phyloP scores from a whole-genome alignment of 371 early-diverging fungal genomes.

The Zopfochytrium polystomum region DNA sequence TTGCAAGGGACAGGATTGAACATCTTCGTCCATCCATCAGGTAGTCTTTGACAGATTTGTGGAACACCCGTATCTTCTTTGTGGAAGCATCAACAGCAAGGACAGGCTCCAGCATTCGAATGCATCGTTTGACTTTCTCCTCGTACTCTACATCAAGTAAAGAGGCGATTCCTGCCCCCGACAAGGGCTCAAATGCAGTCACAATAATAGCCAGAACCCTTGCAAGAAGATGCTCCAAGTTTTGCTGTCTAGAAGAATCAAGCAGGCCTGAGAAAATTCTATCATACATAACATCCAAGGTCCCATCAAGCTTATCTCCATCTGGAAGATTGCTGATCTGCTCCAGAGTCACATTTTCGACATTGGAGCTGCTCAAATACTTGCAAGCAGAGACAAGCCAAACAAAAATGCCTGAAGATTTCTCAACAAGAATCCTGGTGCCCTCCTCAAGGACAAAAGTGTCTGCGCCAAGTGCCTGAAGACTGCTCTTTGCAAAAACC shows the following conservation, averaged over 20 bases:
- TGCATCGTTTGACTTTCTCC: not conserved
- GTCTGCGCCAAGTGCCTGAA: not conserved
- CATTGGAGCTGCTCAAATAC: not conserved
- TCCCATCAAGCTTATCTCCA: no score
- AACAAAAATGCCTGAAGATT: constrained; percentile 20
- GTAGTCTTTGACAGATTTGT: no score
- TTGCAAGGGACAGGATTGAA: not conserved
- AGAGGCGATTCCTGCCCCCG: constrained; percentile 1
- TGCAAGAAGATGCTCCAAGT: not conserved
- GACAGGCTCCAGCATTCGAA: constrained; percentile 9
- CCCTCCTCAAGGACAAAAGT: not conserved
- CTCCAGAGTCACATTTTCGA: constrained; percentile 6
- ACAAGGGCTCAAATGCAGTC: constrained; percentile 6
- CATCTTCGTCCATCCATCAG: constrained; percentile 1
- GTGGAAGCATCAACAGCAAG: constrained; percentile 2
- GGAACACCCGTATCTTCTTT: no score
- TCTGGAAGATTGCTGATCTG: not conserved
- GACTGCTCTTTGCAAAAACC: constrained; percentile 9
- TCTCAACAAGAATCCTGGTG: constrained; percentile 7
- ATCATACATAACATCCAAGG: constrained; percentile 13
- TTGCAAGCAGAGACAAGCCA: constrained; percentile 24
- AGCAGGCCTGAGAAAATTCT: not conserved
- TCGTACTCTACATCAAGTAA: no score
- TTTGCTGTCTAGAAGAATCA: not conserved
- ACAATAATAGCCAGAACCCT: constrained; percentile 15